Base-by-base conservation (phyloP, 306 rosid genomes). In the Cicer arietinum region DNA sequence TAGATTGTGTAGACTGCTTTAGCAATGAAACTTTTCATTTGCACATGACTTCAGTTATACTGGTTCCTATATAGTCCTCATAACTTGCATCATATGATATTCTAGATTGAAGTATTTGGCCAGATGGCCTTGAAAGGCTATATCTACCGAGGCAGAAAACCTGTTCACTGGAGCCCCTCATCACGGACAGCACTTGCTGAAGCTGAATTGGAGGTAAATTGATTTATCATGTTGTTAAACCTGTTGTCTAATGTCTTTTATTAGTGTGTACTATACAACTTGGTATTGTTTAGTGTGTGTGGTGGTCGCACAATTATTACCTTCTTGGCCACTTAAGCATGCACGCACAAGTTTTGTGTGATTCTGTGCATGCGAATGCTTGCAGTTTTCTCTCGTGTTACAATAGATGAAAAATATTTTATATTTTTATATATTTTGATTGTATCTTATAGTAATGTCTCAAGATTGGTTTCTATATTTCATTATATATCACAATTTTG, bases 151-250 rank as follows among this genome's bases (percentile, higher is more conserved):
- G 99, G 99, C 73, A 88, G 95, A 81, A 94, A 94, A 81, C 99
- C 99, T 46, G 99, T 94, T 81, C 99, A 94, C 82, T 94, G 99
- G 99, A 94, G 99, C 81, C 99, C 97, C 76, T 94, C 99, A 5
- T 92, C 99, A 63, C 87, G 87, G 69, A 94, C 99, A 70, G 99
- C 99, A 81, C 99, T 94, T 81, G 99, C 99, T 74, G 99, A 94
- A 88, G 99, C 99, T 20, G 99, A 94, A 81, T 83, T 94, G 80
- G 99, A 94, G 99, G 99, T 93, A 86, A 68, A 72, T 63, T 48
- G 14, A 54, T 69, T 45, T 56, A 73, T 57, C 43, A 53, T 42
- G 73, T 46, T 57, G 62, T 67, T 30, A 40, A 52, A 30, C 46
- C 8, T 69, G 6, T 71, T 56, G n/a, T 8, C 75, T 20, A 74